These are phyloP conservation scores for Schizothecium vesticola DNA, from an alignment of 495 filamentous ascomycete species.

Conservation along the genomic window DNA sequence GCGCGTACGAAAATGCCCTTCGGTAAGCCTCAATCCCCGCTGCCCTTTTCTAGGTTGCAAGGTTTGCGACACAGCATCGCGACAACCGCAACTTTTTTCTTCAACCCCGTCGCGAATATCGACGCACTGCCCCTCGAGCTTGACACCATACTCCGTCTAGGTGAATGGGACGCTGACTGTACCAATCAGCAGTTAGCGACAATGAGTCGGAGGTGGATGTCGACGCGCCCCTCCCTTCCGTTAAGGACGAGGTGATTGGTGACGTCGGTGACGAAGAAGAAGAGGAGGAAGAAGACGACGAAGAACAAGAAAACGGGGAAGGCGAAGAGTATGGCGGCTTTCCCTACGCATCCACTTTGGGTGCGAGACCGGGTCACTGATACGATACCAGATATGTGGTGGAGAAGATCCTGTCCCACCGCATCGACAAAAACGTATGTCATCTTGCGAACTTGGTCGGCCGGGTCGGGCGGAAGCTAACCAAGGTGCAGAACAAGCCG, in stretches of 20 bases:
- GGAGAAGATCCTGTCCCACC: constrained; percentile 51
- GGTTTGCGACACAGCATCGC: not conserved
- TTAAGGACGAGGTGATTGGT: constrained; percentile 17
- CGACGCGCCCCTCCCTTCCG: constrained; percentile 8
- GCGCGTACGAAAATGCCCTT: constrained; percentile 17
- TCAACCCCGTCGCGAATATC: not conserved
- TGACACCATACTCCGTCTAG: not conserved
- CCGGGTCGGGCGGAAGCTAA: not conserved
- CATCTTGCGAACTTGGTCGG: not conserved
- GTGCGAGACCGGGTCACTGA: not conserved
- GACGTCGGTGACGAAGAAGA: constrained; percentile 21
- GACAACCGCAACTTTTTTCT: not conserved
- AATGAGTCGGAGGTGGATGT: constrained; percentile 27
- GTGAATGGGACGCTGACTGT: not conserved
- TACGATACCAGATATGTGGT: constrained; percentile 45
- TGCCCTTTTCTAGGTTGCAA: not conserved
- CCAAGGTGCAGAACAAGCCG: constrained; percentile 29
- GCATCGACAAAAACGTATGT: constrained; percentile 45
- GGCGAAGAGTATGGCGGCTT: constrained; percentile 37
- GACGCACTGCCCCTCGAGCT: not conserved
- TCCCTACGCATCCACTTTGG: not conserved
- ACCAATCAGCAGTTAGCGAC: constrained; percentile 40
- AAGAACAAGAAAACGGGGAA: constrained; percentile 34
- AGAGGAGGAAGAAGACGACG: constrained; percentile 36
- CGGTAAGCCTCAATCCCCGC: constrained; percentile 13